Evolutionary conservation across 305 asterid genomes (phyloP), one percentile per base, ranked within the genome.

Genomic region (Fraxinus greggii): DNA sequence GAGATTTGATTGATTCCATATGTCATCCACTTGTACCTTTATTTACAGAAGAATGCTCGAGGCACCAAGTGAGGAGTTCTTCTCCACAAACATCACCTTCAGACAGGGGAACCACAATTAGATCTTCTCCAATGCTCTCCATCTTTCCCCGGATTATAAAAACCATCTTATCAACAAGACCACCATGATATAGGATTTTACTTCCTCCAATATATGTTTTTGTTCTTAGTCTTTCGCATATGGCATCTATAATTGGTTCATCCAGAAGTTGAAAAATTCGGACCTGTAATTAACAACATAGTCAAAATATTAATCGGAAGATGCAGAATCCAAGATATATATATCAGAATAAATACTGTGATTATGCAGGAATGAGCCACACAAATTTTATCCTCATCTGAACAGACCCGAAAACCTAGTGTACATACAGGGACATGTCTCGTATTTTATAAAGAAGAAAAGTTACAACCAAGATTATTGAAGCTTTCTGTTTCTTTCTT

Each of bases 51-150:
- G 97, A 92, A 80, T 93, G 92, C 84, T 94, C 97, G 13, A 94
- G 95, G 93, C 89, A 93, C 98, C 97, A 93, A 0, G 93, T 91
- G 69, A 95, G 96, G 78, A 95, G 98, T 84, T 93, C 97, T 88
- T 93, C 97, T 31, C 97, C 97, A 85, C 91, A 89, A 84, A 87
- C 92, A 80, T 89, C 91, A 19, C 95, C 95, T 92, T 91, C 96
- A 5, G 85, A 81, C 88, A 93, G 85, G 42, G 88, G 80, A 72
- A 86, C 85, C 29, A 61, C 83, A 77, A 28, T 87, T 10, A 82
- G 84, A 81, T 92, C 93, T 81, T 93, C 96, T 23, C 90, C 94
- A 29, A 82, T 77, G 80, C 91, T 90, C 89, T 93, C 93, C 90
- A 90, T 89, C 79, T 93, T 89, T 6, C 97, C 97, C 13, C 96